phyloP scores from a whole-genome alignment of 345 rosid species.

The Dovyalis caffra region DNA sequence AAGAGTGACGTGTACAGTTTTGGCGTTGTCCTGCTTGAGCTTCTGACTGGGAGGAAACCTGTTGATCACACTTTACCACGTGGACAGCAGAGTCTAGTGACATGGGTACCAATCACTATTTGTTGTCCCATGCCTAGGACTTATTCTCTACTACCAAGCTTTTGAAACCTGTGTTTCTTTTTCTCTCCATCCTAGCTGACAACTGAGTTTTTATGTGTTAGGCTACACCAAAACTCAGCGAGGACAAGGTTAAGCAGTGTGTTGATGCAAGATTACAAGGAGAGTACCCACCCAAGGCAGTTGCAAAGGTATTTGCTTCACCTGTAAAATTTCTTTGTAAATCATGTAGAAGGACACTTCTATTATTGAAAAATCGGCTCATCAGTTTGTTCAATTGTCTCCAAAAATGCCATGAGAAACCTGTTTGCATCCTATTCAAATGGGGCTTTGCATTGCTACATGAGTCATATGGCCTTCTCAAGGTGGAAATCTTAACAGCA shows the following conservation, averaged over 20 bases:
- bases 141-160: neutral
- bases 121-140: neutral
- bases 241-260: constrained; percentile 91
- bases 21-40: constrained; percentile 40
- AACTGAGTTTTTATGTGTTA: constrained; percentile 16
- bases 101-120: constrained; percentile 28
- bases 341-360: neutral
- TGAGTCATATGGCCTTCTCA: neutral
- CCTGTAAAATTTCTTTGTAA: neutral
- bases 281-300: constrained; percentile 89
- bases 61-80: constrained; percentile 41
- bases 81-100: constrained; percentile 42
- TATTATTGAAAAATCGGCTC: neutral
- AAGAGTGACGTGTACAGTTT: constrained; percentile 44
- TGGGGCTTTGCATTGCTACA: neutral
- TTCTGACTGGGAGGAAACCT: constrained; percentile 39
- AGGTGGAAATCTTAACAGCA: neutral
- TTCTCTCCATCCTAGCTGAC: constrained; percentile 4
- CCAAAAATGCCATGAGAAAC: neutral
- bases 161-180: neutral
- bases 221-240: constrained; percentile 95
- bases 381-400: neutral
- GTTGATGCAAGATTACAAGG: constrained; percentile 90
- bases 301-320: constrained; percentile 63
- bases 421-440: neutral